phyloP scores from a whole-genome alignment of 768 basidiomycete species.

The Phaffia tasmanica region DNA sequence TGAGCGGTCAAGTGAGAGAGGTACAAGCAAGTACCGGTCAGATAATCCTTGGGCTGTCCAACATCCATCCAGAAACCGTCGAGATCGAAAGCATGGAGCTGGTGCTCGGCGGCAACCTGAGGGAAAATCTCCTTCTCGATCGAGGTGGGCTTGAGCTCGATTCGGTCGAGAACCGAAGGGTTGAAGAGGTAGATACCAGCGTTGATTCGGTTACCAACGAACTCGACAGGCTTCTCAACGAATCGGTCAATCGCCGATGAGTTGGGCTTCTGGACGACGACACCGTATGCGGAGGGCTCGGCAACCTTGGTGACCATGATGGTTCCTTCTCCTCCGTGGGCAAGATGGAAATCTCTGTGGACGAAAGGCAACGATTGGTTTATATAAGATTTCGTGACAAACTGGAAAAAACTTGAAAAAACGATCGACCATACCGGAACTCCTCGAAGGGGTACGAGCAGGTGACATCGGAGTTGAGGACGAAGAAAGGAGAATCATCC shows the following conservation, averaged over 20 bases:
- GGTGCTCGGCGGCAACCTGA: slow-evolving; percentile 40
- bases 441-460: slow-evolving; percentile 45
- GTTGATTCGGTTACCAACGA: slow-evolving; percentile 46
- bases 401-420: background rate
- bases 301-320: slow-evolving; percentile 46
- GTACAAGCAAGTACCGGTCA: slow-evolving; percentile 42
- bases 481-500: slow-evolving; percentile 46
- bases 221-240: slow-evolving; percentile 45
- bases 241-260: slow-evolving; percentile 43
- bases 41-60: slow-evolving; percentile 43
- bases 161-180: slow-evolving; percentile 43
- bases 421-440: slow-evolving; percentile 35
- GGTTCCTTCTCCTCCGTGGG: slow-evolving; percentile 43
- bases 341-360: slow-evolving; percentile 41
- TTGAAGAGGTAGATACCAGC: slow-evolving; percentile 48
- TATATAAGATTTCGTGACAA: background rate
- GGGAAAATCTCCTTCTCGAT: slow-evolving; percentile 46
- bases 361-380: background rate
- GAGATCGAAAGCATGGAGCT: slow-evolving; percentile 44
- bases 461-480: slow-evolving; percentile 45
- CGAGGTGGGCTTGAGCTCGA: slow-evolving; percentile 44
- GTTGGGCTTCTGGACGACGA: slow-evolving; percentile 42
- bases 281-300: slow-evolving; percentile 44
- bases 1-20: slow-evolving; percentile 41
- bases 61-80: slow-evolving; percentile 46